Base-by-base conservation (phyloP, 2,329 filamentous ascomycete genomes). In the Chrysoporthe puriensis region DNA sequence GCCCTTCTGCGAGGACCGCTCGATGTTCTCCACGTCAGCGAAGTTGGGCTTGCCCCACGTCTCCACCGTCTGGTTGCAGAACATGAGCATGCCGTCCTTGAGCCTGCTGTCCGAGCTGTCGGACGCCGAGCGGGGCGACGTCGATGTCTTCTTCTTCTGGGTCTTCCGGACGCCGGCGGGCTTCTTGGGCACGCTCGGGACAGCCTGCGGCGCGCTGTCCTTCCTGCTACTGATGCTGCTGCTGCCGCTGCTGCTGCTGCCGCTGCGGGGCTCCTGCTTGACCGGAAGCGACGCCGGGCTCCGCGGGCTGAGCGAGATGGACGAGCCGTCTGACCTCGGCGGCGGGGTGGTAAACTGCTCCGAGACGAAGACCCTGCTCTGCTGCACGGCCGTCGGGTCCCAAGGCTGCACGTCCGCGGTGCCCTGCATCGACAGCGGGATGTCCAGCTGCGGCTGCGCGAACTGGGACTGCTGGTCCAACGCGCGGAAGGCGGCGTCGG, bases 11-110 rank as follows among this genome's bases (percentile, higher is more conserved):
- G 84, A 83, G 6, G 82, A 81, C 34, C 83, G 79, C 77, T 84
- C 66, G 18, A 67, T 80, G 18, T 81, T 81, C 71, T 87, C 85
- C 73, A 86, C 84, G 71, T 84, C 86, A 67, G 87, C 85, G 68
- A 82, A 87, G 0, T 81, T 81, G 72, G 86, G 86, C 54, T 80
- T 82, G 59, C 83, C 83, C 65, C 65, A 69, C 21, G 58, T 69
- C 18, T 69, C 68, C 2, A 61, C 58, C 18, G 66, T 67, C n/a
- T 83, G 82, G 71, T 79, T 82, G 74, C 87, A 86, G 34, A 83
- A 82, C 50, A 80, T 82, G 4, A 85, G 84, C 1, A 85, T 87
- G 65, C 87, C 80, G 68, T 87, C 84, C 72, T 87, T 81, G 73
- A 87, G 86, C 66, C 84, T 84, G 72, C 79, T 81, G 26, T 64